These are phyloP conservation scores for Gymnopilus junonius DNA, from an alignment of 768 basidiomycete genomes.

Conservation along the genomic window DNA sequence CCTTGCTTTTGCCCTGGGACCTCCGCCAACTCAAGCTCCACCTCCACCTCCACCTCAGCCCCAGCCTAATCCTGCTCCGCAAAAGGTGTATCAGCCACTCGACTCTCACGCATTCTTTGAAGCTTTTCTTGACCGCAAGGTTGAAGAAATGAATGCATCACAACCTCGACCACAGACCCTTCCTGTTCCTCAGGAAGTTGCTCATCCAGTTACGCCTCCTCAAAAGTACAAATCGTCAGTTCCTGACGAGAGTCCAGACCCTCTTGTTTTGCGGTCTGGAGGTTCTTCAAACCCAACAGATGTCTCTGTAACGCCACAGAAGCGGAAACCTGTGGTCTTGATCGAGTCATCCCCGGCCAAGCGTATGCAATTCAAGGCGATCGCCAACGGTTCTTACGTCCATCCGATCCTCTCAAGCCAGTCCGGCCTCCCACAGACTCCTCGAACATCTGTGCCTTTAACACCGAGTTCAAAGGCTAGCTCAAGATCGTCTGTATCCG, in stretches of 20 bases:
- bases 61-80: slow-evolving; percentile 20
- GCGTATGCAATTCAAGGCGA: slow-evolving; percentile 46
- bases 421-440: slow-evolving; percentile 17
- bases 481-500: slow-evolving; percentile 20
- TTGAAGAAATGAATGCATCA: slow-evolving; percentile 42
- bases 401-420: slow-evolving; percentile 5
- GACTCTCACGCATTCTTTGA: slow-evolving; percentile 72
- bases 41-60: slow-evolving; percentile 7
- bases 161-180: slow-evolving; percentile 19
- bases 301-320: slow-evolving; percentile 60
- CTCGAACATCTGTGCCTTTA: slow-evolving; percentile 23
- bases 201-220: slow-evolving; percentile 23
- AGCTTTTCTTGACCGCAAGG: slow-evolving; percentile 63
- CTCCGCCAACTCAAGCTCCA: slow-evolving; percentile 5
- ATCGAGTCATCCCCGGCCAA: slow-evolving; percentile 68
- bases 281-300: slow-evolving; percentile 27
- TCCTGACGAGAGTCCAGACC: slow-evolving; percentile 56
- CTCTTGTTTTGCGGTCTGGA: slow-evolving; percentile 46
- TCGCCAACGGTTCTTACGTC: slow-evolving; percentile 13
- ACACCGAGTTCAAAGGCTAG: slow-evolving; percentile 36
- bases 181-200: slow-evolving; percentile 16
- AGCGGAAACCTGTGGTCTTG: slow-evolving; percentile 67
- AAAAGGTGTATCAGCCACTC: slow-evolving; percentile 48
- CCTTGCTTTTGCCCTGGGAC: slow-evolving; percentile 72
- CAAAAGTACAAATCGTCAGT: slow-evolving; percentile 18